Evolutionary conservation across 2,329 filamentous ascomycete species (phyloP), one percentile per base, ranked within the genome.

Genomic region (Colletotrichum orbiculare): DNA sequence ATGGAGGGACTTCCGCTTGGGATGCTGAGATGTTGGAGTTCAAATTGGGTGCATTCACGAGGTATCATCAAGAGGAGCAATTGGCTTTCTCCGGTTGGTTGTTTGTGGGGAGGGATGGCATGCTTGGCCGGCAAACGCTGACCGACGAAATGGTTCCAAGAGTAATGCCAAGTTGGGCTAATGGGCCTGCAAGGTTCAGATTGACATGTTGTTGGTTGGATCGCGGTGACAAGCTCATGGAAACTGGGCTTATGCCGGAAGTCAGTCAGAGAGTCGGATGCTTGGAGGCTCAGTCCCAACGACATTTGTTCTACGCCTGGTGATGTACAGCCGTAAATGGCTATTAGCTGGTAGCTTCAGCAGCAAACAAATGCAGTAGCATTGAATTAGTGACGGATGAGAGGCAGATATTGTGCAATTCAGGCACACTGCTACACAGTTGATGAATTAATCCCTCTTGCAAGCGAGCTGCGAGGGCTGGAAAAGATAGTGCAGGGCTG

Each of bases 161-260:
- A 33, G 9, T 10, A 2, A 33, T 15, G 42, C 42, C 37, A 48
- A 11, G 37, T 34, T 49, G 4, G 38, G 13, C 33, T 11, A 25
- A 6, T 54, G 11, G 11, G 35, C 33, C 41, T 12, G 34, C 2
- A 17, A 1, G 25, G 12, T 37, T 11, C 13, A 2, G 12, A 35
- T 8, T 8, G 25, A 5, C 25, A 25, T 17, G 25, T 13, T 12
- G 17, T 6, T 56, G 12, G 57, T 48, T 38, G 52, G 41, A 4
- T 10, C 12, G 9, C 11, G 15, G n/a, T 2, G 42, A 53, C 53
- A 53, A 65, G 58, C 62, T 65, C 15, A 43, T 56, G 54, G 60
- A n/a, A 8, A 34, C n/a, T 25, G 25, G 11, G 15, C 17, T 10
- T 1, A 15, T 37, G 37, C 52, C 46, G 57, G 2, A 52, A 42